These are phyloP conservation scores for Phytophthora citricola DNA, from an alignment of 352 stramenopile species.

Conservation along the genomic window DNA sequence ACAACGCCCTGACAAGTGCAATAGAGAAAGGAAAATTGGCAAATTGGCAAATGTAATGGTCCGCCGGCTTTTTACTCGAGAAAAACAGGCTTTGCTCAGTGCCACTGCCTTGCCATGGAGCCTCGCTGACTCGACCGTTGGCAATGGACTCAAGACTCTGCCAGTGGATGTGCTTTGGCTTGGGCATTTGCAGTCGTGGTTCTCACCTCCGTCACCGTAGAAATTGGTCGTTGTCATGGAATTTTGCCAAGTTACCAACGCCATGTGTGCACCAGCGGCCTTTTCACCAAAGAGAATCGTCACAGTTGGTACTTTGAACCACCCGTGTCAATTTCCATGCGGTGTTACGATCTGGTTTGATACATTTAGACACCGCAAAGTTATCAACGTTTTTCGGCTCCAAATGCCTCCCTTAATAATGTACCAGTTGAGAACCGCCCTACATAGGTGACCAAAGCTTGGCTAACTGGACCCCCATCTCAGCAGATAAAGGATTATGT, in stretches of 20 bases:
- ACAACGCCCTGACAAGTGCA: constrained; percentile 7
- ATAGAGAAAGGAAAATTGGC: neutral
- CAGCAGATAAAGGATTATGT: constrained; percentile 15
- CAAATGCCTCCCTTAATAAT: too few relatives aligned
- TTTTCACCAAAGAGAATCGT: neutral
- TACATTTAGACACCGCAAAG: too few relatives aligned
- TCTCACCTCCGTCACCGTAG: neutral
- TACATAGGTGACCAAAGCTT: too few relatives aligned
- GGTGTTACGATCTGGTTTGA: too few relatives aligned
- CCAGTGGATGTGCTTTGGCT: neutral
- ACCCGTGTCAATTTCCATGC: too few relatives aligned
- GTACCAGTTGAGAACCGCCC: too few relatives aligned
- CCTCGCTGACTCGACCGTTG: constrained; percentile 4
- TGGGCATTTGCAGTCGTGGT: too few relatives aligned
- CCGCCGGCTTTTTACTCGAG: constrained; percentile 16
- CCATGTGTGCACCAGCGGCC: constrained; percentile 3
- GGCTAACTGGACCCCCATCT: constrained; percentile 6
- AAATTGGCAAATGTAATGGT: constrained; percentile 2
- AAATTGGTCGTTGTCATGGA: constrained; percentile 10
- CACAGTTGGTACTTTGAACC: too few relatives aligned
- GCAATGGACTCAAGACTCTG: neutral
- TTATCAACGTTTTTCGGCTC: neutral
- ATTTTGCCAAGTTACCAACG: constrained; percentile 13
- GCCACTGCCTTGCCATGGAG: constrained; percentile 6
- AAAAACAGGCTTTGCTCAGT: constrained; percentile 3